phyloP scores from a whole-genome alignment of 495 filamentous ascomycete genomes.

The Penicillium waksmanii region DNA sequence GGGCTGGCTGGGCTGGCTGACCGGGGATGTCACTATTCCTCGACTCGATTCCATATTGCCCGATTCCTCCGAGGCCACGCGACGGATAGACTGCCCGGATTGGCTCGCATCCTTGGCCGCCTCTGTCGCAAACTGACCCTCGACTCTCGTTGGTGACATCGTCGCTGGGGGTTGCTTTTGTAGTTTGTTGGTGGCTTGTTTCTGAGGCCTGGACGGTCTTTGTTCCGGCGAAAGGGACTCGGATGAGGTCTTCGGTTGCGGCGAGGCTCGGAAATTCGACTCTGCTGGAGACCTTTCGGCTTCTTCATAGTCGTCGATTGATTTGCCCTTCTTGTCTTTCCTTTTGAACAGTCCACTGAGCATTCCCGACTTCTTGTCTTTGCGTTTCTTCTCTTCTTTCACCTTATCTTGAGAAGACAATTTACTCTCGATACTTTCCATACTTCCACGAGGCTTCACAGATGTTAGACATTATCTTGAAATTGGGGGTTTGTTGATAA shows the following conservation, averaged over 20 bases:
- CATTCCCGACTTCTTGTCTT: conserved; percentile 90
- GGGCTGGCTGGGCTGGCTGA: conserved; percentile 22
- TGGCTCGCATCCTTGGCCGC: conserved; percentile 19
- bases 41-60: conserved; percentile 27
- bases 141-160: conserved; percentile 48
- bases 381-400: conserved; percentile 83
- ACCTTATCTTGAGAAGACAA: conserved; percentile 53
- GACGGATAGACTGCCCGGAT: conserved; percentile 41
- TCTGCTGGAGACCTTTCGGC: conserved; percentile 64
- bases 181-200: conserved; percentile 51
- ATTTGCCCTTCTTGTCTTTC: conserved; percentile 83
- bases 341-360: conserved; percentile 94
- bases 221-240: conserved; percentile 47
- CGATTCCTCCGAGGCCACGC: conserved; percentile 40
- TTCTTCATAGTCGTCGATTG: conserved; percentile 68
- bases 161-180: conserved; percentile 39
- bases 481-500: conserved; percentile 39
- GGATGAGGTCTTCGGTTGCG: conserved; percentile 54
- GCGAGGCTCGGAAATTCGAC: conserved; percentile 49
- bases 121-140: conserved; percentile 13
- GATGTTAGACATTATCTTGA: conserved; percentile 51
- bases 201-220: conserved; percentile 67
- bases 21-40: conserved; percentile 23
- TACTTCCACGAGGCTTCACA: conserved; percentile 45
- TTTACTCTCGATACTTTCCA: conserved; percentile 58